A percentile compares a stretch with the other conserved stretches of the same genome.
Conservation (phyloP, 768 basidiomycete species). For the Hypsizygus marmoreus region DNA sequence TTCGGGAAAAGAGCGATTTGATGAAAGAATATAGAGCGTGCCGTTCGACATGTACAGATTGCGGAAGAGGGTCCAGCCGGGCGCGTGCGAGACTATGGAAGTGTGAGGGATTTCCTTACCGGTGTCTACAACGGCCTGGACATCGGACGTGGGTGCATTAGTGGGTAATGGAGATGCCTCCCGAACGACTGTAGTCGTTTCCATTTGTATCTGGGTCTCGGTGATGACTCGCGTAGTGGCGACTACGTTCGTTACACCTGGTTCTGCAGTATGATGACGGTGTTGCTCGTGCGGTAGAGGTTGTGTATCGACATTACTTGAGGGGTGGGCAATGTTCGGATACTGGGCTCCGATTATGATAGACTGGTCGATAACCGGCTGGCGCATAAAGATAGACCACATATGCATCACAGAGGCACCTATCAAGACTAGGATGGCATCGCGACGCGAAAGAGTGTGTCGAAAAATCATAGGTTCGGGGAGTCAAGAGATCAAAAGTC, state of each 20-base stretch:
- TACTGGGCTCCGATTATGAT: conserved; percentile 31
- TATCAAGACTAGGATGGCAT: conserved; percentile 58
- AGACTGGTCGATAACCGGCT: conserved; percentile 23
- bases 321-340: background rate
- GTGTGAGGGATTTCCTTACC: conserved; percentile 47
- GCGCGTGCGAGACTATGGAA: conserved; percentile 61
- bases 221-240: background rate
- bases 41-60: conserved; percentile 85
- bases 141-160: background rate
- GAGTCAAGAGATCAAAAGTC: no score
- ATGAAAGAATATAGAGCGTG: conserved; percentile 69
- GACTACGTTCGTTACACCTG: conserved; percentile 1
- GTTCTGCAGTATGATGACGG: background rate
- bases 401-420: conserved; percentile 61
- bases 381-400: conserved; percentile 40
- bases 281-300: conserved; percentile 10
- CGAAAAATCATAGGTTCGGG: conserved; percentile 34
- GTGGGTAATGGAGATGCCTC: conserved; percentile 1
- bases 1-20: conserved; percentile 33
- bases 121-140: conserved; percentile 13
- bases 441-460: conserved; percentile 50
- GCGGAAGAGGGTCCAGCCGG: conserved; percentile 83
- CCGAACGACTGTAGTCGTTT: background rate
- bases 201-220: background rate
- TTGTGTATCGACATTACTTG: conserved; percentile 6